phyloP scores from a whole-genome alignment of 208 protist species.

The Leishmania mexicana region DNA sequence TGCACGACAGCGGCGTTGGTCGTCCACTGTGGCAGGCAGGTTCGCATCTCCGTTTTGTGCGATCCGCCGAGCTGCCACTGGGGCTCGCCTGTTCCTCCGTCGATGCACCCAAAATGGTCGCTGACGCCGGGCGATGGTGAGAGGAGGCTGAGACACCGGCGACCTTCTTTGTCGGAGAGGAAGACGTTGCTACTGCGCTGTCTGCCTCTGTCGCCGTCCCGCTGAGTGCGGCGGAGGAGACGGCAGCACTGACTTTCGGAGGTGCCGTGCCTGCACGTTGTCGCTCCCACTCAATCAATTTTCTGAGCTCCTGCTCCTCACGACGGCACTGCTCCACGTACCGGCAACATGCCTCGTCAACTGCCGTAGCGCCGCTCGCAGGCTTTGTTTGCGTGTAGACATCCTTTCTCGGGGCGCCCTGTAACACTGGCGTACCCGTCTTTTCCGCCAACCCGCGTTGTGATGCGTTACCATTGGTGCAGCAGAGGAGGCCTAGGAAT shows the following conservation, averaged over 20 bases:
- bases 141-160: background rate
- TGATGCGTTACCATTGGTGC: background rate
- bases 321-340: constrained; percentile 1
- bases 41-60: background rate
- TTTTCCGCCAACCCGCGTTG: background rate
- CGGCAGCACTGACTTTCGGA: background rate
- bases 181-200: background rate
- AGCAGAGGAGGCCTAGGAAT: background rate
- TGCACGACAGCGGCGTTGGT: background rate
- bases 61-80: background rate
- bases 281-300: background rate
- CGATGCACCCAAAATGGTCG: background rate
- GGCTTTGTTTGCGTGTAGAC: background rate
- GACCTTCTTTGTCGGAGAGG: background rate
- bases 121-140: background rate
- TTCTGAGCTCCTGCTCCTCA: background rate
- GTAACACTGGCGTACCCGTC: background rate
- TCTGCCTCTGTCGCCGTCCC: background rate
- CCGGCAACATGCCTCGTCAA: background rate
- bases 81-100: background rate
- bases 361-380: background rate
- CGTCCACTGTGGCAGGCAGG: background rate
- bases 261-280: background rate
- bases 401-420: background rate
- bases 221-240: background rate